These are phyloP conservation scores for Setomelanomma holmii DNA, from an alignment of 2,329 filamentous ascomycete genomes.

Conservation along the genomic window DNA sequence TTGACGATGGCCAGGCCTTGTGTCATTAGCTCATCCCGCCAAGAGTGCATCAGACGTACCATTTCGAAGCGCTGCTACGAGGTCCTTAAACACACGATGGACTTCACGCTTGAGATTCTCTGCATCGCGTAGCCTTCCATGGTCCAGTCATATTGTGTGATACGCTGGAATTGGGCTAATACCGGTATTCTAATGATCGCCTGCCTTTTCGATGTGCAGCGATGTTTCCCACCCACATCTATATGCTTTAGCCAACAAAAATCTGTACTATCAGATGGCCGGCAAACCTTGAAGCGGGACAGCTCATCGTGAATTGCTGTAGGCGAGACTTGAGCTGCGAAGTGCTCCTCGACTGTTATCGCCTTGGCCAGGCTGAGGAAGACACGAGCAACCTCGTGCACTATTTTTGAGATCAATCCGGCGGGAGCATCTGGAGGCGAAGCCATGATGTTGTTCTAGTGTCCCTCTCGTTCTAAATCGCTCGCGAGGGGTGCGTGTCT, in stretches of 20 bases:
- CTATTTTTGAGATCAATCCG: not conserved
- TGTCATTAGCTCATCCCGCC: not conserved
- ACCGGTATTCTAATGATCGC: conserved; percentile 41
- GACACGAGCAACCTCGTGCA: conserved; percentile 3
- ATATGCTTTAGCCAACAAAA: not conserved
- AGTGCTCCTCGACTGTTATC: conserved; percentile 11
- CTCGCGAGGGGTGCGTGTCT: too few relatives aligned
- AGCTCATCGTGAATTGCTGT: conserved; percentile 28
- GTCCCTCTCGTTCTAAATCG: too few relatives aligned
- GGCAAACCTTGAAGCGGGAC: conserved; percentile 30
- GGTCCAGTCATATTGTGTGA: not conserved
- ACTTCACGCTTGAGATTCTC: conserved; percentile 30
- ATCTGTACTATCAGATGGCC: not conserved
- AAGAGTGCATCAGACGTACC: conserved; percentile 8
- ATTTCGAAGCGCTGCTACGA: conserved; percentile 26
- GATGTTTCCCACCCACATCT: conserved; percentile 44
- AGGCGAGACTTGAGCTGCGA: conserved; percentile 14
- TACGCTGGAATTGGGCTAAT: not conserved
- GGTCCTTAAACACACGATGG: conserved; percentile 21
- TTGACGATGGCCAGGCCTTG: conserved; percentile 14
- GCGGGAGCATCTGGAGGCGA: not conserved
- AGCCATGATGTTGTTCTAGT: conserved; percentile 1
- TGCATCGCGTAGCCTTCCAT: conserved; percentile 33
- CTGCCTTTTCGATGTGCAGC: conserved; percentile 41
- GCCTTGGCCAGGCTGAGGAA: conserved; percentile 20